Evolutionary conservation across 2,329 filamentous ascomycete genomes (phyloP), one percentile per base, ranked within the genome.

Genomic region (Hymenoscyphus fraxineus): DNA sequence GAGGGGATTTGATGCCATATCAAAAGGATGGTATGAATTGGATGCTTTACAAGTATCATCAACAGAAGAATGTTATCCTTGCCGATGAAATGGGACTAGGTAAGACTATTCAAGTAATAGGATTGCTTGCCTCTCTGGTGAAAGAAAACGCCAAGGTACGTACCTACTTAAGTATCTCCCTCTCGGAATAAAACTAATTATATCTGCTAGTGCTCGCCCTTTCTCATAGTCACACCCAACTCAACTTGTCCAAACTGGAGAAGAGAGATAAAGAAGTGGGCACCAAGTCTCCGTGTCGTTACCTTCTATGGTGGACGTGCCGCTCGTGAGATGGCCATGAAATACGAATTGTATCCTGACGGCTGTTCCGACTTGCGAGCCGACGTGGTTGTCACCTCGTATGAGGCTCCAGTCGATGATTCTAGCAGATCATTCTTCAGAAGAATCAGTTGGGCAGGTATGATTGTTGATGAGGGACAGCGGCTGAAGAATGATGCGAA

Each of bases 81-180:
- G 95, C 95, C 0, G 95, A 99, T 74, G 95, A 99, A 75, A 99
- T 99, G 95, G 95, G 95, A 51, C 85, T 99, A 1, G 95, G 95
- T 39, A 99, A 99, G 80, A 99, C 95, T 0, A 92, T 99, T 39
- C 95, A 99, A 75, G 88, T 97, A 61, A 90, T 98, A 66, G 86
- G 88, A 2, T 85, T 97, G 67, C 83, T 98, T 66, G 87, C 91
- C 1, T 88, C 89, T 0, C 78, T 98, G 44, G 82, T 89, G 31
- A 83, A 89, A 66, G 83, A 88, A 60, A 77, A 78, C n/a, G 86
- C 86, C 6, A 80, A 74, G 66, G 71, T 73, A 71, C 61, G 60
- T 70, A 66, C 13, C 35, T 7, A 6, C 35, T 9, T 57, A 64
- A 3, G 56, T 19, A 27, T 13, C 64, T 35, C 41, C 61, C 22